Base-by-base conservation (phyloP, 257 asterid species). In the Penstemon eatonii region DNA sequence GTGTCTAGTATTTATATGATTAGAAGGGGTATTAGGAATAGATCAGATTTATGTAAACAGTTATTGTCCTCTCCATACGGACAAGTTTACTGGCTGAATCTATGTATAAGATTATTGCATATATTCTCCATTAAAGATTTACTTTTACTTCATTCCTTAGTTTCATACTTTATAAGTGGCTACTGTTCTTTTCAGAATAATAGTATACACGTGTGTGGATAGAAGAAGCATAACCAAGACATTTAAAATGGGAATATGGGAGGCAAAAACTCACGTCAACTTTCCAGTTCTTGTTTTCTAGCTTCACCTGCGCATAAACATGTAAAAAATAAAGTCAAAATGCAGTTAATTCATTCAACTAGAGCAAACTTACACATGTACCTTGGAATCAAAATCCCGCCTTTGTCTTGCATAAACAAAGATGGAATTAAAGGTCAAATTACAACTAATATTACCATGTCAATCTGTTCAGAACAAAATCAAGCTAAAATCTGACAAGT, bases 241-340 rank as follows among this genome's bases (percentile, higher is more conserved):
- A 12, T 52, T n/a, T 39, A 40, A 41, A 43, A 25, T 7, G 9
- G 12, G 18, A 36, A 41, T 45, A 40, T 18, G 57, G 60, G 73
- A 54, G 8, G 40, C 33, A 42, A 65, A 71, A 63, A 81, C 99
- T 86, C 82, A 89, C 99, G 78, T 90, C 97, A 73, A 94, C 83
- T 86, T 84, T 90, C 99, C 99, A 89, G 56, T 76, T 85, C 86
- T 87, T 89, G 86, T 87, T 94, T 72, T 94, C 99, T 15, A 89
- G 92, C 81, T 85, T 94, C 78, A 89, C 97, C 99, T 91, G 90
- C 89, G 86, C 25, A 50, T 55, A 76, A 63, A 66, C 61, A 76
- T 59, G 19, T 6, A 64, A 63, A 60, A 60, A 63, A 63, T 50
- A 1, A 25, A 51, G 65, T 63, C 56, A 76, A 8, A 67, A 73